Conservation (phyloP, 495 filamentous ascomycete species). For the Stereocaulon alpinum region DNA sequence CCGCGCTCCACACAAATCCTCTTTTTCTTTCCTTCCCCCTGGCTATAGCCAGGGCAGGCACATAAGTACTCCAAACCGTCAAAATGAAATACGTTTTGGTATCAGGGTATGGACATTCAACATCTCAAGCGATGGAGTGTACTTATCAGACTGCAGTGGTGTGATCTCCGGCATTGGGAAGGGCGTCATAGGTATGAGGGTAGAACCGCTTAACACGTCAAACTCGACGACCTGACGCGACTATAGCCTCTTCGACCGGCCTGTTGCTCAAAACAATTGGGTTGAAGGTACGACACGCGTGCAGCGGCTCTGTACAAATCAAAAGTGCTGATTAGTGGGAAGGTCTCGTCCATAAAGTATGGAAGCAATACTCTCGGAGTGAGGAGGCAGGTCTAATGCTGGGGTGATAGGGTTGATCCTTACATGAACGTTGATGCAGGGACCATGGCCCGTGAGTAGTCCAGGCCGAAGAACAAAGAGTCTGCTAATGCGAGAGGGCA, state of each 20-base stretch:
- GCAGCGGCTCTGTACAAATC: conserved; percentile 11
- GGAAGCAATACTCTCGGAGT: neutral
- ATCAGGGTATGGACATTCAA: conserved; percentile 47
- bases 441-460: neutral
- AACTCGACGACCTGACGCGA: conserved; percentile 24
- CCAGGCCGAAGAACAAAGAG: neutral
- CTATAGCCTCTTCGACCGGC: conserved; percentile 54
- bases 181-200: conserved; percentile 60
- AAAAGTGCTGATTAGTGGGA: conserved; percentile 26
- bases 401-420: conserved; percentile 52
- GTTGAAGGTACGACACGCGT: conserved; percentile 45
- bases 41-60: conserved; percentile 8
- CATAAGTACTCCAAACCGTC: conserved; percentile 13
- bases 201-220: conserved; percentile 7
- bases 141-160: conserved; percentile 26
- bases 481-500: neutral
- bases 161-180: conserved; percentile 62
- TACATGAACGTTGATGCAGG: conserved; percentile 66
- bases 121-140: conserved; percentile 14
- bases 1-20: neutral
- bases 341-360: conserved; percentile 53
- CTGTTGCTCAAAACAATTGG: conserved; percentile 78
- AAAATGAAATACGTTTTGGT: conserved; percentile 81
- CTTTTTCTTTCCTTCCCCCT: conserved; percentile 2
- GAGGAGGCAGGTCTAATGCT: neutral